Evolutionary conservation across 441 rosid species (phyloP).

Genomic region (Euphorbia schlechtendalii): DNA sequence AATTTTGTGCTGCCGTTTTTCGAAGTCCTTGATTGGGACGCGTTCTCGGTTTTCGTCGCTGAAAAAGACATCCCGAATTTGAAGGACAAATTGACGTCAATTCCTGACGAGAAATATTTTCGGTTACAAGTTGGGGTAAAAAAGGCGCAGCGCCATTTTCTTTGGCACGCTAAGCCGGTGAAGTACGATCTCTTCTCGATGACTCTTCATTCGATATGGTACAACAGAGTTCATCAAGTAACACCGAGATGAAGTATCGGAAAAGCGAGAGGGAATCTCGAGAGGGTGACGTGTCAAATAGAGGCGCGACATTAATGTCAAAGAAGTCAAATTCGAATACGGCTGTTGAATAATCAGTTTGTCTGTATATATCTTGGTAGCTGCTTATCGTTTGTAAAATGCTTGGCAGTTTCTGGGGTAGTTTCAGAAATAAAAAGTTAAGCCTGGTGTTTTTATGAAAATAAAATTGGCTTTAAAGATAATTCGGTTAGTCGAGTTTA

Average conservation of each 20-base stretch:
- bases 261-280: no score
- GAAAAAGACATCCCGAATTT: conserved; percentile 77
- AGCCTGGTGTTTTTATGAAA: no score
- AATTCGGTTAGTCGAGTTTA: no score
- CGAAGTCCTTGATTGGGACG: conserved; percentile 67
- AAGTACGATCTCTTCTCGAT: conserved; percentile 83
- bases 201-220: conserved; percentile 91
- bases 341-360: neutral
- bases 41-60: conserved; percentile 60
- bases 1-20: conserved; percentile 87
- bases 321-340: neutral
- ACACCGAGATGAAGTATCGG: conserved; percentile 39
- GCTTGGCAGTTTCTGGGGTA: no score
- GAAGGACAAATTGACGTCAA: conserved; percentile 48
- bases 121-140: conserved; percentile 70
- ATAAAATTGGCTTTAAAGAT: no score
- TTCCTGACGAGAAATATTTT: conserved; percentile 55
- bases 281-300: no score
- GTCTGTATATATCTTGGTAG: no score
- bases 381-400: no score
- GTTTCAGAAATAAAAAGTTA: no score
- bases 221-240: conserved; percentile 73
- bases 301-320: no score
- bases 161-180: conserved; percentile 75
- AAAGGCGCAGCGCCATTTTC: conserved; percentile 70